phyloP scores from a whole-genome alignment of 2,329 filamentous ascomycete genomes.

The Fusarium sp. region DNA sequence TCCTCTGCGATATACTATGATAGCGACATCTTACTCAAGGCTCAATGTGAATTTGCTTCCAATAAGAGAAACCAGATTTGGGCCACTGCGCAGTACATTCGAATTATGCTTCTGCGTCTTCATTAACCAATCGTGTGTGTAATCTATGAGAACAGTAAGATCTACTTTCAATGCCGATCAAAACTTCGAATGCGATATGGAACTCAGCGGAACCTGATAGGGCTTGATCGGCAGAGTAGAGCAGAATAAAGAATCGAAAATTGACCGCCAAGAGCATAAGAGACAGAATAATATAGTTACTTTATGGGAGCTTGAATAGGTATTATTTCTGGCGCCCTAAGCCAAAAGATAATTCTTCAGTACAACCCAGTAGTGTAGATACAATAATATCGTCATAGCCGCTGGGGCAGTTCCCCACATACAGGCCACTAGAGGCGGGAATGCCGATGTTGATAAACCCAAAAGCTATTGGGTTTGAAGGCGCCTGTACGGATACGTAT shows the following conservation, averaged over 20 bases:
- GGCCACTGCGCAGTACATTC: background rate
- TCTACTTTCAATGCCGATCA: slow-evolving; percentile 15
- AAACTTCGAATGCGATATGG: slow-evolving; percentile 17
- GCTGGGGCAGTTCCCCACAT: slow-evolving; percentile 25
- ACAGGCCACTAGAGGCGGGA: slow-evolving; percentile 28
- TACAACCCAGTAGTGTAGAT: background rate
- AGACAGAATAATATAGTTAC: background rate
- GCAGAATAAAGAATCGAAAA: background rate
- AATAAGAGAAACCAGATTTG: background rate
- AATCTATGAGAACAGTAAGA: background rate
- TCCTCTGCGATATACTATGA: background rate
- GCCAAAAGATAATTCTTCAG: background rate
- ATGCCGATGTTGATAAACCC: slow-evolving; percentile 24
- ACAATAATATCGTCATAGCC: slow-evolving; percentile 15
- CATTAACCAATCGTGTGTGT: background rate
- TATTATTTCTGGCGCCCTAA: background rate
- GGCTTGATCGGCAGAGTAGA: slow-evolving; percentile 14
- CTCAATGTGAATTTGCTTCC: background rate
- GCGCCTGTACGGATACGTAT: background rate
- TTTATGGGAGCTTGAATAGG: background rate
- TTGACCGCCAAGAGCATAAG: no score
- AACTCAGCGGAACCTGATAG: slow-evolving; percentile 10
- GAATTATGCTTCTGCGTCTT: background rate
- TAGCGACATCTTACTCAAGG: background rate
- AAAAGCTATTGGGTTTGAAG: background rate